These are phyloP conservation scores for Tylopilus sp. DNA, from an alignment of 768 basidiomycete species.

Conservation along the genomic window DNA sequence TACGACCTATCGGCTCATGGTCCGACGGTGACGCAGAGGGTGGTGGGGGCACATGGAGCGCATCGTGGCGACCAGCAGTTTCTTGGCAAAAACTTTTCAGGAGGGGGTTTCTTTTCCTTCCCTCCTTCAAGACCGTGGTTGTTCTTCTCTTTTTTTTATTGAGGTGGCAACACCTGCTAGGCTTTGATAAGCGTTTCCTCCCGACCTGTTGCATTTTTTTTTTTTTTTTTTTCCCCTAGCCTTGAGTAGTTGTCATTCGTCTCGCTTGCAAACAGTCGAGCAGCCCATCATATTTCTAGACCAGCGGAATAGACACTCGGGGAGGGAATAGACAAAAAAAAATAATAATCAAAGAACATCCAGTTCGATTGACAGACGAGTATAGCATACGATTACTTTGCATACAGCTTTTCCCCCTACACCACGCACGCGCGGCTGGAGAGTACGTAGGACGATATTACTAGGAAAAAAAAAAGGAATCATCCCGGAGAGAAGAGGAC, in stretches of 20 bases:
- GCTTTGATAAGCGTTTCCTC: not conserved
- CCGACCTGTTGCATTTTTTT: not conserved
- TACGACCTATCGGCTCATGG: conserved; percentile 76
- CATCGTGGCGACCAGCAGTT: not conserved
- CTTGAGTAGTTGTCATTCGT: too few relatives aligned
- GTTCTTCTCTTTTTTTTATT: too few relatives aligned
- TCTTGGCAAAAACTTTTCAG: too few relatives aligned
- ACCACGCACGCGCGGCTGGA: not conserved
- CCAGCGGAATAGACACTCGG: too few relatives aligned
- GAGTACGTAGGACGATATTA: not conserved
- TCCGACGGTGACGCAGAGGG: conserved; percentile 33
- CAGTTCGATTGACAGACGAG: not conserved
- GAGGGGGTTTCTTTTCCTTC: not conserved
- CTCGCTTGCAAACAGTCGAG: not conserved
- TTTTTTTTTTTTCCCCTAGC: not conserved
- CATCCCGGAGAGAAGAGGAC: not conserved
- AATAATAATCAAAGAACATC: not conserved
- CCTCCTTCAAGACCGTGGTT: too few relatives aligned
- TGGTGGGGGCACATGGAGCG: not conserved
- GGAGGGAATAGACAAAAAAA: not conserved
- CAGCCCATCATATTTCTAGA: not conserved
- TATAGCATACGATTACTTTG: not conserved
- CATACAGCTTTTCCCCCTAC: not conserved
- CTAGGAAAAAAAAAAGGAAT: not conserved
- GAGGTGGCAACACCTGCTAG: too few relatives aligned